Evolutionary conservation across 2,329 filamentous ascomycete species (phyloP).

Genomic region (Myriosclerotinia duriaeana): DNA sequence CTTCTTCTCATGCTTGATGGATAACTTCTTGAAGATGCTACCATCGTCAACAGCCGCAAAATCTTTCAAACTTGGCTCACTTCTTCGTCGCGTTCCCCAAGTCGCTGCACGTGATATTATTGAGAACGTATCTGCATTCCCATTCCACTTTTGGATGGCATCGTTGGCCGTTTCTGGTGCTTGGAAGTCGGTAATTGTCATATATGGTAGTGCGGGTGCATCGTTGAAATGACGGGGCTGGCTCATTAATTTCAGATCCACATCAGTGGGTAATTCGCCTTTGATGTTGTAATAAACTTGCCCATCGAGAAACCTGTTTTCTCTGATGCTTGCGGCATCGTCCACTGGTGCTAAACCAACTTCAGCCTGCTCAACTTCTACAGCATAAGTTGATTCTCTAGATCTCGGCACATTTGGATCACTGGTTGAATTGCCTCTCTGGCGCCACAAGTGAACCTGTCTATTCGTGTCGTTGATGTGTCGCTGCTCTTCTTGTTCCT

Average conservation of each 20-base stretch:
- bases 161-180: slow-evolving; percentile 48
- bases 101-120: slow-evolving; percentile 64
- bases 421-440: slow-evolving; percentile 31
- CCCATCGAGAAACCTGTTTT: slow-evolving; percentile 38
- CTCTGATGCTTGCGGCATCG: slow-evolving; percentile 38
- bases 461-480: slow-evolving; percentile 38
- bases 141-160: slow-evolving; percentile 49
- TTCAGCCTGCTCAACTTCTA: slow-evolving; percentile 28
- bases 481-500: slow-evolving; percentile 38
- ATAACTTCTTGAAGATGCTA: slow-evolving; percentile 62
- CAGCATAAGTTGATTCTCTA: slow-evolving; percentile 31
- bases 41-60: slow-evolving; percentile 60
- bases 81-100: slow-evolving; percentile 67
- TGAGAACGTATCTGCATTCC: slow-evolving; percentile 51
- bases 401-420: slow-evolving; percentile 31
- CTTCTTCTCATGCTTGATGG: slow-evolving; percentile 50
- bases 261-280: slow-evolving; percentile 30
- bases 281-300: slow-evolving; percentile 39
- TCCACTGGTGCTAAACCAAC: slow-evolving; percentile 34
- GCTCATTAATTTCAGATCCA: slow-evolving; percentile 36
- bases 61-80: slow-evolving; percentile 58
- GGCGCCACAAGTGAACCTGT: slow-evolving; percentile 42
- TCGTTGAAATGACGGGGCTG: slow-evolving; percentile 42
- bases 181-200: slow-evolving; percentile 44
- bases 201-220: slow-evolving; percentile 40